Evolutionary conservation across 805 yeast genomes (phyloP).

Genomic region (Saturnispora dispora): DNA sequence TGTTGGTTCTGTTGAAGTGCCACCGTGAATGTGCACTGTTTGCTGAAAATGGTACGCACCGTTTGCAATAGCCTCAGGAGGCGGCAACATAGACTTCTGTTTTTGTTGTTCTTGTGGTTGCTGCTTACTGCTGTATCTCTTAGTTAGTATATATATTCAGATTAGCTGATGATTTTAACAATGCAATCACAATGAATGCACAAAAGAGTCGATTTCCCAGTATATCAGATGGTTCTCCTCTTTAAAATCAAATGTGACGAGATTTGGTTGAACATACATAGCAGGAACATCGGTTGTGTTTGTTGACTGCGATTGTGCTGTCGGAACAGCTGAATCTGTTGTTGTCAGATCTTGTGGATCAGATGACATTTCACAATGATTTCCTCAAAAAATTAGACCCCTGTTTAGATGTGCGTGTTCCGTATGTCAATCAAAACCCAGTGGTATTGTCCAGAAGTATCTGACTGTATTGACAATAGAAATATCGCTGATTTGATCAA

Average conservation of each 20-base stretch:
- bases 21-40: conserved; percentile 7
- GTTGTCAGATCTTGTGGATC: conserved; percentile 1
- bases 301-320: not conserved
- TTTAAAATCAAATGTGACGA: not conserved
- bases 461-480: not conserved
- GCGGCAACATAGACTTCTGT: conserved; percentile 11
- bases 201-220: not conserved
- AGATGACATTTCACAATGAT: not conserved
- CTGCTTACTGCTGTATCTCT: not conserved
- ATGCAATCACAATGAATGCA: not conserved
- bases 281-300: not conserved
- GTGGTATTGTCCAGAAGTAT: not conserved
- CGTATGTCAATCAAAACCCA: not conserved
- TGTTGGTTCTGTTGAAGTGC: not conserved
- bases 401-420: not conserved
- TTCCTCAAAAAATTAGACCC: not conserved
- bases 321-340: not conserved
- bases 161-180: not conserved
- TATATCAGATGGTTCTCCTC: not conserved
- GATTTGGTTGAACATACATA: not conserved
- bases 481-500: not conserved
- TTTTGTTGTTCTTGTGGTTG: conserved; percentile 8
- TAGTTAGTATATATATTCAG: not conserved
- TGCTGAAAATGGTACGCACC: conserved; percentile 9
- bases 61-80: conserved; percentile 11